Evolutionary conservation across 1,284 basidiomycete genomes (phyloP), one percentile per base, ranked within the genome.

Genomic region (Ceratobasidium sp.): DNA sequence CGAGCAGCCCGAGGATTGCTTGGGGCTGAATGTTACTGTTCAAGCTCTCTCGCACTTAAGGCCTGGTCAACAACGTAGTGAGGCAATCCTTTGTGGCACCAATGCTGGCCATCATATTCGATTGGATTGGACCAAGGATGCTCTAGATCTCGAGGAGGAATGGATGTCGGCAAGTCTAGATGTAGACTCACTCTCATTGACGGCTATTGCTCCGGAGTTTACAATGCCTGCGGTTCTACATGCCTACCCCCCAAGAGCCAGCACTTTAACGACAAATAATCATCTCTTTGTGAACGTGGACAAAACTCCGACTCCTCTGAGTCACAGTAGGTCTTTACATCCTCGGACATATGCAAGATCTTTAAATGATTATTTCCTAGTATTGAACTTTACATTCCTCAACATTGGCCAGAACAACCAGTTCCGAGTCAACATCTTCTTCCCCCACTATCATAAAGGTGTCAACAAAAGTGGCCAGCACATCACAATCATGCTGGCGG

Each of bases 371-470:
- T 11, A 38, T 11, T 38, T 38, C 11, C 35, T n/a, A 58, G 66
- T 69, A 14, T 52, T 52, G 8, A 69, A 69, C 18, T 58, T 69
- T 41, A 58, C 54, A 0, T 57, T 43, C 32, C n/a, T 23, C 21
- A 32, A 44, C 16, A 46, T 54, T 14, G 66, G 66, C 4, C 30
- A 23, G 16, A 21, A 46, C 41, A 69, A 57, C 23, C 54, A 43
- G 14, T 57, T 69, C 54, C 66, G 43, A 1, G 28, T 44, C n/a
- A 69, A 69, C 26, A 21, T 69, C 5, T 69, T 69, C 28, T 69
- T 57, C 26, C 66, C 66, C 1, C 14, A 16, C 9, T 69, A 69
- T n/a, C 16, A 57, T 14, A 57, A 55, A 57, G 66, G 66, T 16
- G 4, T 16, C 18, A 47, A 55, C 52, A n/a, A n/a, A 1, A 23